phyloP scores from a whole-genome alignment of 75 land plant species.

The Picea sitchensis region DNA sequence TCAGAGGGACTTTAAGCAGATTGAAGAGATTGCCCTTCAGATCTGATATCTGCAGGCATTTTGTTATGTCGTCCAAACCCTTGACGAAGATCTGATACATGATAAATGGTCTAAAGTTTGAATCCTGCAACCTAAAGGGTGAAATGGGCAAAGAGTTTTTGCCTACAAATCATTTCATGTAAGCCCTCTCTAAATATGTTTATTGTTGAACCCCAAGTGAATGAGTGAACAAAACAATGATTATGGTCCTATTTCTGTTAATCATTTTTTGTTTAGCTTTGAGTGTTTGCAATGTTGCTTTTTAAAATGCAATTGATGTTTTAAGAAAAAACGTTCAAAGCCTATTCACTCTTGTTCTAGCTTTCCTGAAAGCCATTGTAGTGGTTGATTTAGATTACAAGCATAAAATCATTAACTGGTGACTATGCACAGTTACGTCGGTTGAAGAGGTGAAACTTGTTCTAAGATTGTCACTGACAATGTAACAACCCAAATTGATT shows the following conservation, averaged over 20 bases:
- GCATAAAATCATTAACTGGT: constrained; percentile 2
- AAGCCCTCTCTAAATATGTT: no score
- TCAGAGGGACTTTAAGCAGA: constrained; percentile 21
- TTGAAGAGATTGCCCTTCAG: constrained; percentile 22
- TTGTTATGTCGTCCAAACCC: constrained; percentile 34
- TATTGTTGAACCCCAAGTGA: no score
- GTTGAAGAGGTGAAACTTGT: constrained; percentile 43
- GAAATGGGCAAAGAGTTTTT: no score
- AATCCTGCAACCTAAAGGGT: no score
- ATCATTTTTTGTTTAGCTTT: neutral
- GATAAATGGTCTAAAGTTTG: no score
- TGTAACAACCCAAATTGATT: no score
- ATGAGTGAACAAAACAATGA: no score
- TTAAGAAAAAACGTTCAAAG: neutral
- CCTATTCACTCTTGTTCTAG: constrained; percentile 9
- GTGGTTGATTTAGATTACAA: neutral
- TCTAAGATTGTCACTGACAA: constrained; percentile 34
- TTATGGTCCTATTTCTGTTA: neutral
- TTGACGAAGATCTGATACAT: constrained; percentile 38
- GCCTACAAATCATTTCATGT: no score
- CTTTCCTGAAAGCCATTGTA: constrained; percentile 39
- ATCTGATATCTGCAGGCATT: constrained; percentile 23
- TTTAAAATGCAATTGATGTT: neutral
- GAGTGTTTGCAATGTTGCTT: neutral
- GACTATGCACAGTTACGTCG: constrained; percentile 25